Evolutionary conservation across 108 stramenopile species (phyloP).

Genomic region (Nitzschia sp.): DNA sequence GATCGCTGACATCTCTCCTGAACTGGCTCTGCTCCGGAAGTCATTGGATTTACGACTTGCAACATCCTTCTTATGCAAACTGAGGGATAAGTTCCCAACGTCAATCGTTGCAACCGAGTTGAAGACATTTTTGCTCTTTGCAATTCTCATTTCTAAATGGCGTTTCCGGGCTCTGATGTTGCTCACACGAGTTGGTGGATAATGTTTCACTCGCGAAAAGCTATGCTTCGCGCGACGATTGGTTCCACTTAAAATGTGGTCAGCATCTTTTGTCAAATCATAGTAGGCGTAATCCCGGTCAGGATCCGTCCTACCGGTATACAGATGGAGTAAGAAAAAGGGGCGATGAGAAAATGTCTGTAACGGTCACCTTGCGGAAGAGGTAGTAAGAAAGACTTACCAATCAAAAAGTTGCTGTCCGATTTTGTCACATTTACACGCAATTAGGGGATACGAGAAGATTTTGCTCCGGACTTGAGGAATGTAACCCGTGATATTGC

Average conservation of each 20-base stretch:
- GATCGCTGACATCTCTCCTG: background rate
- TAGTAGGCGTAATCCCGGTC: slow-evolving; percentile 67
- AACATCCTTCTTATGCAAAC: background rate
- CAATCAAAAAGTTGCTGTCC: slow-evolving; percentile 32
- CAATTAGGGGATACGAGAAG: slow-evolving; percentile 80
- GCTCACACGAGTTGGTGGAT: slow-evolving; percentile 13
- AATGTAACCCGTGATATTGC: slow-evolving; percentile 54
- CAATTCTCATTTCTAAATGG: background rate
- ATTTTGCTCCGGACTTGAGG: slow-evolving; percentile 63
- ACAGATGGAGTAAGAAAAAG: too few species aligned
- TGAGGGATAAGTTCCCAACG: background rate
- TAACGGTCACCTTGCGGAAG: too few species aligned
- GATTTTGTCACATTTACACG: slow-evolving; percentile 63
- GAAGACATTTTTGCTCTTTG: slow-evolving; percentile 12
- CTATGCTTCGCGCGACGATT: slow-evolving; percentile 26
- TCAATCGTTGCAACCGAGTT: slow-evolving; percentile 9
- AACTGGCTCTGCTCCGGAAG: background rate
- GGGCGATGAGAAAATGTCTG: too few species aligned
- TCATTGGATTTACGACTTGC: too few species aligned
- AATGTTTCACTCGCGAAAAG: slow-evolving; percentile 43
- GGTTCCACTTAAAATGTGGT: slow-evolving; percentile 33
- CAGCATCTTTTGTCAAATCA: slow-evolving; percentile 80
- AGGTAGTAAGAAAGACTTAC: background rate
- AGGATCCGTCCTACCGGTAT: slow-evolving; percentile 54
- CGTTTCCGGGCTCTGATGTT: background rate